phyloP scores from a whole-genome alignment of 2,329 filamentous ascomycete genomes.

The Hymenoscyphus repandus region DNA sequence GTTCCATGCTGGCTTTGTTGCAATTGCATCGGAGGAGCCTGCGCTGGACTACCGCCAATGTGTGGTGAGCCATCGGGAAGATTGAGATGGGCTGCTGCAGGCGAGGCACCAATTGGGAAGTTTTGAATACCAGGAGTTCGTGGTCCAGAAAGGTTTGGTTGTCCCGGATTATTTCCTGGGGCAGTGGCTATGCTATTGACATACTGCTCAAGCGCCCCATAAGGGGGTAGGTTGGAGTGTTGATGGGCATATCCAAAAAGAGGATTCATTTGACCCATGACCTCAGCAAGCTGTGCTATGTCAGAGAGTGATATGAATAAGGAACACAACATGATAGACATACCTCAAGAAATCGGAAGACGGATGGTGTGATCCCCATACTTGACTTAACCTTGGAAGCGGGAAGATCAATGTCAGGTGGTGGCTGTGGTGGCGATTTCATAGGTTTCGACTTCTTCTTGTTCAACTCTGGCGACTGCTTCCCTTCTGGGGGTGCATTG shows the following conservation, averaged over 20 bases:
- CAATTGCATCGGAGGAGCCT: constrained; percentile 59
- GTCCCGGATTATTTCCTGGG: constrained; percentile 15
- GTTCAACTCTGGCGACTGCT: constrained; percentile 60
- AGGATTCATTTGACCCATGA: constrained; percentile 62
- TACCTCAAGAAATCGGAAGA: constrained; percentile 62
- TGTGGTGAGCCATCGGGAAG: constrained; percentile 56
- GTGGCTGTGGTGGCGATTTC: constrained; percentile 54
- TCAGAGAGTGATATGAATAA: constrained; percentile 22
- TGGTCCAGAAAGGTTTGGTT: constrained; percentile 22
- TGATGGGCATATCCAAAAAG: constrained; percentile 54
- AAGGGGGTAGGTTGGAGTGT: constrained; percentile 50
- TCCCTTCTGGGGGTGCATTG: constrained; percentile 48
- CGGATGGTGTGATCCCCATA: constrained; percentile 55
- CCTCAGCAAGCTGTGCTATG: constrained; percentile 51
- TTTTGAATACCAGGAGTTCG: constrained; percentile 29
- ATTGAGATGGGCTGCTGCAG: constrained; percentile 53
- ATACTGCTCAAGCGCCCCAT: constrained; percentile 56
- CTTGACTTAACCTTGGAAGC: constrained; percentile 50
- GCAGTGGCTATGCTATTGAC: constrained; percentile 43
- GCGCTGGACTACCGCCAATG: constrained; percentile 51
- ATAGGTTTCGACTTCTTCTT: constrained; percentile 59
- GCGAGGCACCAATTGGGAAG: constrained; percentile 55
- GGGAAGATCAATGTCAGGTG: constrained; percentile 58
- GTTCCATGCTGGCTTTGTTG: constrained; percentile 66
- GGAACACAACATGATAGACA: constrained; percentile 1